Conservation (phyloP, 2,329 filamentous ascomycete species). For the Talaromyces atroroseus region DNA sequence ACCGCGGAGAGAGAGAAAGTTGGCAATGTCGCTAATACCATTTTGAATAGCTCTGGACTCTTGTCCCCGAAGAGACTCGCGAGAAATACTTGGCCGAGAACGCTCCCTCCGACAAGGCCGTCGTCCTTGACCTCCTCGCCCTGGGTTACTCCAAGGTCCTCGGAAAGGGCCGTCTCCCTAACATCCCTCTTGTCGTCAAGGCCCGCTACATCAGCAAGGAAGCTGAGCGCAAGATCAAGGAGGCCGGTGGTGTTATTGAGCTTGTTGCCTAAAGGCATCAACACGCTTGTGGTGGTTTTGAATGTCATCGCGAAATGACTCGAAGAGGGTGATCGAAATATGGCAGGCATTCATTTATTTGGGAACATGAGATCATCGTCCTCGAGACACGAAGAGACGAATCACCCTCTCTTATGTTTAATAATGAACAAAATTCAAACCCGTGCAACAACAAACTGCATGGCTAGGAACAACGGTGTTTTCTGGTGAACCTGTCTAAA, state of each 20-base stretch:
- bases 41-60: conserved; percentile 75
- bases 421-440: conserved; percentile 9
- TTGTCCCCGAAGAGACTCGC: conserved; percentile 87
- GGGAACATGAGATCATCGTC: neutral
- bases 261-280: conserved; percentile 70
- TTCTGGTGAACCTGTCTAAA: neutral
- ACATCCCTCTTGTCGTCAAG: conserved; percentile 89
- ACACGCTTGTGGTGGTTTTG: neutral
- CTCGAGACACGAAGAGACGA: neutral
- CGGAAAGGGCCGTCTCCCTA: conserved; percentile 93
- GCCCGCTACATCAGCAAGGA: conserved; percentile 93
- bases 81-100: conserved; percentile 78
- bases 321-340: conserved; percentile 3
- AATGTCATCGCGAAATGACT: neutral
- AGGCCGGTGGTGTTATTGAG: conserved; percentile 93
- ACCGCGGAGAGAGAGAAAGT: neutral
- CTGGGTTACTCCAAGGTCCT: conserved; percentile 98
- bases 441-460: conserved; percentile 5
- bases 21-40: neutral
- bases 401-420: conserved; percentile 4
- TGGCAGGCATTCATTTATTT: neutral
- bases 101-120: conserved; percentile 80
- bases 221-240: conserved; percentile 98
- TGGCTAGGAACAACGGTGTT: conserved; percentile 1
- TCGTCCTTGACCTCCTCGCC: conserved; percentile 94